Conservation (phyloP, 257 asterid genomes). For the Forsythia viridissima region DNA sequence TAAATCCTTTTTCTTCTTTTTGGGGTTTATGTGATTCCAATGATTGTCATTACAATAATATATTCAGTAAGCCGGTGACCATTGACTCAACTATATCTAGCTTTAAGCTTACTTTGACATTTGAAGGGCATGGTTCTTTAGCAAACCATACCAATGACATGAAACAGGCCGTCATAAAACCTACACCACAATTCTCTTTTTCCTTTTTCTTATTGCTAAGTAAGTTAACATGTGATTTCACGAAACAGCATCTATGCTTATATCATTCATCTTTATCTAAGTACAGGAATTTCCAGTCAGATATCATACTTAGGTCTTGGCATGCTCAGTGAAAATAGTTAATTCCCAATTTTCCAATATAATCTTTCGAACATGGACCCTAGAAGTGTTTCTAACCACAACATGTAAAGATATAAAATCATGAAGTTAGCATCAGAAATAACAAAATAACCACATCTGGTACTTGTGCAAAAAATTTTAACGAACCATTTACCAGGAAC, state of each 20-base stretch:
- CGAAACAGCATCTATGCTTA: not conserved
- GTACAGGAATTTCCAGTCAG: not conserved
- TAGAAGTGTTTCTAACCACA: not conserved
- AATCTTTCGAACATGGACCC: conserved; percentile 1
- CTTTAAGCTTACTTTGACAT: not conserved
- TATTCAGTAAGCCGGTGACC: not conserved
- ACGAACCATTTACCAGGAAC: conserved; percentile 10
- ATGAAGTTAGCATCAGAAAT: conserved; percentile 1
- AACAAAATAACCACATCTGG: not conserved
- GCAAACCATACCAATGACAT: not conserved
- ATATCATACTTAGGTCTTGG: not conserved
- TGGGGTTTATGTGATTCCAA: not conserved
- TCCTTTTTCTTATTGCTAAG: not conserved
- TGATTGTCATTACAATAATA: not conserved
- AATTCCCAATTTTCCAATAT: not conserved
- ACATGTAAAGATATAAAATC: not conserved
- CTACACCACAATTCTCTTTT: not conserved
- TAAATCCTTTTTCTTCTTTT: not conserved
- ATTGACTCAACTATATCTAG: not conserved
- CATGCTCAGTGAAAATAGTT: not conserved
- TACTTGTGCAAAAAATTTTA: not conserved
- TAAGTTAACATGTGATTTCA: not conserved
- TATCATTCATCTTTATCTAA: not conserved
- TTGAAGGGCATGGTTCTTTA: not conserved
- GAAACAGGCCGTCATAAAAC: not conserved